phyloP scores from a whole-genome alignment of 768 basidiomycete genomes.

The Boletus coccyginus region DNA sequence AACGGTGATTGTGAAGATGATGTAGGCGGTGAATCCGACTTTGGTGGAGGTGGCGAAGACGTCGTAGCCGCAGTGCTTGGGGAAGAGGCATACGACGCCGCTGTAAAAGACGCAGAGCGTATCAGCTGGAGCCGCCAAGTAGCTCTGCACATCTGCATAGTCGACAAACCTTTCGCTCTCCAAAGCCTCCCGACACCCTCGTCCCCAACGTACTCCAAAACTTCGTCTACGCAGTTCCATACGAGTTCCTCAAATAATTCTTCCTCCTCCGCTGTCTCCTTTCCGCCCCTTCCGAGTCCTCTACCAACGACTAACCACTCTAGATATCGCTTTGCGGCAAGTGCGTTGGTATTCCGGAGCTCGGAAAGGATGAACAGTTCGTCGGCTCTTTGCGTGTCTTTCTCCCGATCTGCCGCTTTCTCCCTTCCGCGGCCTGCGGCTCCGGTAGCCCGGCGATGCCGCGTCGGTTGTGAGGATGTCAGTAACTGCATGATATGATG shows the following conservation, averaged over 20 bases:
- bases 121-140: not conserved
- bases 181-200: constrained; percentile 60
- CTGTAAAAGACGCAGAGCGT: constrained; percentile 29
- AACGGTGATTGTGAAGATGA: constrained; percentile 1
- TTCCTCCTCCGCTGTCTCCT: constrained; percentile 16
- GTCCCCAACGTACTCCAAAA: constrained; percentile 46
- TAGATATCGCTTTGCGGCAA: constrained; percentile 67
- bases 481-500: constrained; percentile 13
- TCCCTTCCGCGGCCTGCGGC: constrained; percentile 20
- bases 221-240: constrained; percentile 48
- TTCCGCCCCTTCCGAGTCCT: constrained; percentile 33
- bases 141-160: not conserved
- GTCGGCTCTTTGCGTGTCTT: constrained; percentile 19
- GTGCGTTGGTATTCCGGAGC: constrained; percentile 16
- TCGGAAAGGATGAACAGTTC: constrained; percentile 30
- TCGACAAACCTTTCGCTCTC: constrained; percentile 61
- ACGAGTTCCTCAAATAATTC: constrained; percentile 69
- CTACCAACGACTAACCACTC: constrained; percentile 78
- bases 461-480: constrained; percentile 16
- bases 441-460: constrained; percentile 21
- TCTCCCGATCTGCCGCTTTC: constrained; percentile 22
- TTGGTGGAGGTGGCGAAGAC: constrained; percentile 5
- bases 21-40: constrained; percentile 2
- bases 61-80: constrained; percentile 4
- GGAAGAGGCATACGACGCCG: constrained; percentile 49